These are phyloP conservation scores for Ambrosiella cleistominuta DNA, from an alignment of 2,329 filamentous ascomycete species.

Conservation along the genomic window DNA sequence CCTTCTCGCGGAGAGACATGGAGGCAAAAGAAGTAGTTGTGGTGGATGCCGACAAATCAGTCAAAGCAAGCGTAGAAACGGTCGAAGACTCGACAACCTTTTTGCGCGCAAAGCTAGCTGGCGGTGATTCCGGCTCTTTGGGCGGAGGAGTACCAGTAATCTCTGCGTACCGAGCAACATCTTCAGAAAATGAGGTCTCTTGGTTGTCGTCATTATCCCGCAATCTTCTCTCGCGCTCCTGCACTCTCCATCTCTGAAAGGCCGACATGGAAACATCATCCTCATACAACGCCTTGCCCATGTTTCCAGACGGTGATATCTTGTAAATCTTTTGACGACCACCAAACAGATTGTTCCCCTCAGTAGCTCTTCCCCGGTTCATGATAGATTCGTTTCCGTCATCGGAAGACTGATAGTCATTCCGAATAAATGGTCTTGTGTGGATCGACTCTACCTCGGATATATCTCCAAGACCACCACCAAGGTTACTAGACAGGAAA, in stretches of 20 bases:
- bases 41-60: conserved; percentile 11
- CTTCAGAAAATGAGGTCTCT: background rate
- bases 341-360: conserved; percentile 87
- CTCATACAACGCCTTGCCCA: conserved; percentile 62
- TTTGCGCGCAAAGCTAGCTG: conserved; percentile 2
- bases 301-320: conserved; percentile 40
- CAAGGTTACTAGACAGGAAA: conserved; percentile 41
- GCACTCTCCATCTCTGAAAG: conserved; percentile 58
- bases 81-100: conserved; percentile 24
- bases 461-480: conserved; percentile 62
- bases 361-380: conserved; percentile 61
- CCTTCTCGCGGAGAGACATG: background rate
- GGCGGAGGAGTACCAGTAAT: background rate
- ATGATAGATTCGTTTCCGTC: conserved; percentile 72
- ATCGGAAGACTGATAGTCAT: conserved; percentile 52
- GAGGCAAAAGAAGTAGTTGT: background rate
- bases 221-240: conserved; percentile 35
- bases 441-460: conserved; percentile 75
- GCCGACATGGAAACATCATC: conserved; percentile 67
- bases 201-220: background rate
- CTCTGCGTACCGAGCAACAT: background rate
- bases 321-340: conserved; percentile 93
- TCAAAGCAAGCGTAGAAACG: conserved; percentile 18
- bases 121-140: background rate
- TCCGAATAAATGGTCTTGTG: conserved; percentile 38